A percentile compares a stretch with the other conserved stretches of the same genome.
Evolutionary conservation across 1,284 basidiomycete species (phyloP).

Genomic region (Boletellus dicymbophilus): DNA sequence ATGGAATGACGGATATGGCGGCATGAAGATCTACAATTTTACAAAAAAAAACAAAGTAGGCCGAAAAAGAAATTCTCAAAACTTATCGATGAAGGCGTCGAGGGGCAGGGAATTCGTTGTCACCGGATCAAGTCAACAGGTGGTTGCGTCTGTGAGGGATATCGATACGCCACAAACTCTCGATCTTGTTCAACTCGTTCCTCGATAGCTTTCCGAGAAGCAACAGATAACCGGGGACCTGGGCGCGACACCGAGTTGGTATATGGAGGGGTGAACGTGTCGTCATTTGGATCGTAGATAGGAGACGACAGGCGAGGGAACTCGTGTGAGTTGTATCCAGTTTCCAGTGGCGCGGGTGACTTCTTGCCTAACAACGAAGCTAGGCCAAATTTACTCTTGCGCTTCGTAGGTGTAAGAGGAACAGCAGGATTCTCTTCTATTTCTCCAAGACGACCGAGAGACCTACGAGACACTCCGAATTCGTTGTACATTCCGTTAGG

Average conservation of each 20-base stretch:
- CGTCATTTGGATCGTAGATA: slow-evolving; percentile 48
- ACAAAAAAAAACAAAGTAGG: slow-evolving; percentile 14
- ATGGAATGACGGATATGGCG: slow-evolving; percentile 21
- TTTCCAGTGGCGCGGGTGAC: slow-evolving; percentile 40
- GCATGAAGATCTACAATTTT: slow-evolving; percentile 25
- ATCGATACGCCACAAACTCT: slow-evolving; percentile 82
- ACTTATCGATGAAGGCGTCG: no score
- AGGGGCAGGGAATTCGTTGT: no score
- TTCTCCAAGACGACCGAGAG: slow-evolving; percentile 57
- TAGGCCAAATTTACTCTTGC: slow-evolving; percentile 71
- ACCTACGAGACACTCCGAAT: slow-evolving; percentile 64
- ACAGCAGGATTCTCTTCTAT: slow-evolving; percentile 41
- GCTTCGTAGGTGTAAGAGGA: slow-evolving; percentile 47
- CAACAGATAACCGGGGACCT: slow-evolving; percentile 55
- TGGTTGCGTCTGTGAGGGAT: slow-evolving; percentile 72
- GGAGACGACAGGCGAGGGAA: slow-evolving; percentile 47
- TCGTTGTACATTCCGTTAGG: slow-evolving; percentile 55
- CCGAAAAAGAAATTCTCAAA: neutral
- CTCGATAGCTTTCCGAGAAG: slow-evolving; percentile 70
- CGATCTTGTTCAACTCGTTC: slow-evolving; percentile 77
- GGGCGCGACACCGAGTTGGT: slow-evolving; percentile 45
- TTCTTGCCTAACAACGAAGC: slow-evolving; percentile 65
- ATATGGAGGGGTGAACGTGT: slow-evolving; percentile 41
- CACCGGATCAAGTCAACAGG: slow-evolving; percentile 56
- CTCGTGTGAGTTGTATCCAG: slow-evolving; percentile 38